Base-by-base conservation (phyloP, 2,329 filamentous ascomycete species). In the Penicillium psychrosexuale region DNA sequence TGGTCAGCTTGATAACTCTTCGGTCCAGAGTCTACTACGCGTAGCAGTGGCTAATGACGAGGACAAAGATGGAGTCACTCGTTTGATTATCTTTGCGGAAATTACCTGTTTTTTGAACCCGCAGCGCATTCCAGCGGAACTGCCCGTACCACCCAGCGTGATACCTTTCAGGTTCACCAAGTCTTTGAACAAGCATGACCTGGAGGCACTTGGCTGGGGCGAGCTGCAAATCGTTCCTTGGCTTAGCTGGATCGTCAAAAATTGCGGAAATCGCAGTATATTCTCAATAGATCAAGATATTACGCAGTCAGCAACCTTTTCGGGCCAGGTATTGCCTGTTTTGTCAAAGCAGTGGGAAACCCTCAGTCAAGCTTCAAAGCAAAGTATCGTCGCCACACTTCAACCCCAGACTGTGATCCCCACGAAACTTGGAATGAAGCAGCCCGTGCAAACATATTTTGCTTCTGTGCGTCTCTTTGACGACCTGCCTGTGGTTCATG, bases 391-490 rank as follows among this genome's bases (percentile, higher is more conserved):
- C 8, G 77, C 82, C 15, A 74, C 91, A 5, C 77, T 97, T 3
- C 82, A 85, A 50, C 77, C 81, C 2, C 80, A 88, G 47, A 83
- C 90, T 0, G 83, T 96, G 28, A 90, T 99, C 68, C 94, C 94
- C 0, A 97, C 94, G 0, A 97, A 91, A 69, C 75, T 87, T 61
- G 94, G 94, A 8, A 95, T 99, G 92, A 88, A 80, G 64, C 89
- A 84, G 62, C 94, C 94, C 5, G 76, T 79, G 3, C 91, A 97
- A 61, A 87, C 94, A 0, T 99, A 97, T 72, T 97, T 99, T 67
- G 85, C 90, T 2, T 88, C 85, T n/a, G 94, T 99, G 36, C 94
- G 91, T 70, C 78, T 99, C 0, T 99, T 99, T 67, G 91, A 97
- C 58, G 94, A 99, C 69, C 78, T 99, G 15, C 92, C 94, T 0